These are phyloP conservation scores for Tricholoma bakamatsutake DNA, from an alignment of 768 basidiomycete species.

Conservation along the genomic window DNA sequence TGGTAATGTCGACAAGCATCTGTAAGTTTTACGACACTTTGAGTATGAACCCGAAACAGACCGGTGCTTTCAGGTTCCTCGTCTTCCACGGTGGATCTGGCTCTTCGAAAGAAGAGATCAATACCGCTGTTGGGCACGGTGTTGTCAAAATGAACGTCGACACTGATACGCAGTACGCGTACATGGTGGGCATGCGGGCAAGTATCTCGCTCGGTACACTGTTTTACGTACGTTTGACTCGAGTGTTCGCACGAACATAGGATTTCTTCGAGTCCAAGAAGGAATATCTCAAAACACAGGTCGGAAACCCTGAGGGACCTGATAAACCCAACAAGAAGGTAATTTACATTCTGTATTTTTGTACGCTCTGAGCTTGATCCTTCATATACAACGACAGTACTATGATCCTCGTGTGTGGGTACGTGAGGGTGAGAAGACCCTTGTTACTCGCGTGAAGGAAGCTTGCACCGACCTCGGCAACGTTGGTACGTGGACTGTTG, in stretches of 20 bases:
- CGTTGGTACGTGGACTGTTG: conserved; percentile 21
- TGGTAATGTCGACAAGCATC: conserved; percentile 61
- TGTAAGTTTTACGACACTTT: conserved; percentile 46
- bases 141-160: conserved; percentile 99
- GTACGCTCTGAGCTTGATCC: neutral
- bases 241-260: conserved; percentile 25
- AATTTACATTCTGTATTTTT: conserved; percentile 1
- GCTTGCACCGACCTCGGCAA: conserved; percentile 89
- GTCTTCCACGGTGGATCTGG: conserved; percentile 99
- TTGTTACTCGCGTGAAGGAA: conserved; percentile 80
- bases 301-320: conserved; percentile 93
- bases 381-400: conserved; percentile 36
- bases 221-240: neutral
- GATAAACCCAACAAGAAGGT: conserved; percentile 99
- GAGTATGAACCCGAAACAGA: neutral
- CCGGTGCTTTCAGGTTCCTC: conserved; percentile 58
- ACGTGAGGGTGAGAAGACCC: conserved; percentile 95
- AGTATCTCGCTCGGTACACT: conserved; percentile 9
- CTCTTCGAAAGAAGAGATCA: conserved; percentile 93
- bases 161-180: conserved; percentile 92
- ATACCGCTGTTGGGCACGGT: conserved; percentile 83
- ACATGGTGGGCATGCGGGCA: conserved; percentile 79
- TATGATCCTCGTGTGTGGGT: conserved; percentile 99
- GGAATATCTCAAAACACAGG: conserved; percentile 84
- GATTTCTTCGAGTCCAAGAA: conserved; percentile 85